Evolutionary conservation across 2,329 filamentous ascomycete species (phyloP).

Genomic region (Colletotrichum falcatum): DNA sequence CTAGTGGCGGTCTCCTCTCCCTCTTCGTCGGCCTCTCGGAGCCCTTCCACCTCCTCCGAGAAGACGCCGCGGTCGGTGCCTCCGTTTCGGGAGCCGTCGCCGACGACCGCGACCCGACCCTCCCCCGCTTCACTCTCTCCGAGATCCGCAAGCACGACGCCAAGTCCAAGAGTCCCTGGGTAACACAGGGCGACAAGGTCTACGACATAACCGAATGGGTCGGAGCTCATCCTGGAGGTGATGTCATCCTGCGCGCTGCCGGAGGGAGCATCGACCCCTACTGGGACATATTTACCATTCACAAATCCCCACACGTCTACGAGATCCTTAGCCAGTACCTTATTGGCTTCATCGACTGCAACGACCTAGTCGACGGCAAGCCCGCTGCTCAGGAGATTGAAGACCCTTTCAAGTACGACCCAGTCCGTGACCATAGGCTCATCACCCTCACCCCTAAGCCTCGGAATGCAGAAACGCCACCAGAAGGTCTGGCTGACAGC

Average conservation of each 20-base stretch:
- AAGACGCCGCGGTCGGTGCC: constrained; percentile 21
- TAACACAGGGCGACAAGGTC: constrained; percentile 72
- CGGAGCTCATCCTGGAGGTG: constrained; percentile 72
- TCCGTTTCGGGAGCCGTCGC: constrained; percentile 27
- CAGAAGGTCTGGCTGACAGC: constrained; percentile 57
- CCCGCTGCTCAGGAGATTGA: constrained; percentile 66
- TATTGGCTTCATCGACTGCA: constrained; percentile 70
- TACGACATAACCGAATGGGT: constrained; percentile 80
- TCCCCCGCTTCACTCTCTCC: constrained; percentile 62
- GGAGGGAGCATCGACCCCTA: constrained; percentile 75
- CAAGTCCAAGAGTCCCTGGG: constrained; percentile 68
- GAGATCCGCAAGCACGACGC: constrained; percentile 66
- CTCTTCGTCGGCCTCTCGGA: constrained; percentile 40
- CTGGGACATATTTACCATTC: constrained; percentile 78
- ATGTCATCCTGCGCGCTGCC: constrained; percentile 75
- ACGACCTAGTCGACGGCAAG: constrained; percentile 69
- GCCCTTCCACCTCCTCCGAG: constrained; percentile 28
- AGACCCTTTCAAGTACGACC: constrained; percentile 70
- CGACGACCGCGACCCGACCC: constrained; percentile 53
- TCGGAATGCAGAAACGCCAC: constrained; percentile 71
- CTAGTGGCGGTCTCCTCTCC: constrained; percentile 40
- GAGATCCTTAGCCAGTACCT: constrained; percentile 74
- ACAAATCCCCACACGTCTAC: constrained; percentile 73
- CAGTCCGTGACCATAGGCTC: constrained; percentile 62
- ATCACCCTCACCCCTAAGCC: constrained; percentile 66